Percentiles rank a stretch among this genome's conserved stretches.
Conservation (phyloP, 2,329 filamentous ascomycete genomes). For the Lachnellula suecica region DNA sequence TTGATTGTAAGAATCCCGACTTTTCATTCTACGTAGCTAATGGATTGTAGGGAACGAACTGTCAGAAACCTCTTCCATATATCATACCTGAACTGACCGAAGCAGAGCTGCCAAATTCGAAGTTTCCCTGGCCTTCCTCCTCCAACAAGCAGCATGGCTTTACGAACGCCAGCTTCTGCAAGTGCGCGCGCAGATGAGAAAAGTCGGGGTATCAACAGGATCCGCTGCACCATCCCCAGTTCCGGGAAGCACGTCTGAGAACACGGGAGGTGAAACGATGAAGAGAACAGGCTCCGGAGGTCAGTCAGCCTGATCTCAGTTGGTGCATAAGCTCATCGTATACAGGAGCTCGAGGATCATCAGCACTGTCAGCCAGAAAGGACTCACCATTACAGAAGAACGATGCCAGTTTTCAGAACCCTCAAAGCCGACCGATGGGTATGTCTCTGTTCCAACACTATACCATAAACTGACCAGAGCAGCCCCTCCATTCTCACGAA, state of each 20-base stretch:
- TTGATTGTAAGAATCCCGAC: slow-evolving; percentile 69
- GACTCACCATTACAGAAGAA: slow-evolving; percentile 27
- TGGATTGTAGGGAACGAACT: slow-evolving; percentile 65
- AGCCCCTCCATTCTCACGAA: slow-evolving; percentile 33
- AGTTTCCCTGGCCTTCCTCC: slow-evolving; percentile 82
- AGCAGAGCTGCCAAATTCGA: slow-evolving; percentile 71
- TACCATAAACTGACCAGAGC: slow-evolving; percentile 9
- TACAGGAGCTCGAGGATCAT: slow-evolving; percentile 28
- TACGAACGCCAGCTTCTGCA: slow-evolving; percentile 90
- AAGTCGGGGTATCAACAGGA: slow-evolving; percentile 58
- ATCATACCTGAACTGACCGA: slow-evolving; percentile 10
- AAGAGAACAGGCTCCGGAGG: slow-evolving; percentile 50
- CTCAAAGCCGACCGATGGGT: slow-evolving; percentile 23
- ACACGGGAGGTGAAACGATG: slow-evolving; percentile 45
- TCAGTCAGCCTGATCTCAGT: slow-evolving; percentile 23
- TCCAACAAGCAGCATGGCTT: slow-evolving; percentile 91
- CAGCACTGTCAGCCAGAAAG: slow-evolving; percentile 28
- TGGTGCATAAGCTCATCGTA: slow-evolving; percentile 10
- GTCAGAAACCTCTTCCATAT: slow-evolving; percentile 52
- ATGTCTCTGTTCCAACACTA: slow-evolving; percentile 1
- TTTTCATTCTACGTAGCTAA: slow-evolving; percentile 16
- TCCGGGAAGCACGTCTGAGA: slow-evolving; percentile 47
- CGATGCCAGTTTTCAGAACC: slow-evolving; percentile 22
- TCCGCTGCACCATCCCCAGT: slow-evolving; percentile 58
- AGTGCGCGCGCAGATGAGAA: slow-evolving; percentile 86